A percentile compares a stretch with the other conserved stretches of the same genome.
Conservation (phyloP, 164 flowering plant species). For the Annona cherimola region DNA sequence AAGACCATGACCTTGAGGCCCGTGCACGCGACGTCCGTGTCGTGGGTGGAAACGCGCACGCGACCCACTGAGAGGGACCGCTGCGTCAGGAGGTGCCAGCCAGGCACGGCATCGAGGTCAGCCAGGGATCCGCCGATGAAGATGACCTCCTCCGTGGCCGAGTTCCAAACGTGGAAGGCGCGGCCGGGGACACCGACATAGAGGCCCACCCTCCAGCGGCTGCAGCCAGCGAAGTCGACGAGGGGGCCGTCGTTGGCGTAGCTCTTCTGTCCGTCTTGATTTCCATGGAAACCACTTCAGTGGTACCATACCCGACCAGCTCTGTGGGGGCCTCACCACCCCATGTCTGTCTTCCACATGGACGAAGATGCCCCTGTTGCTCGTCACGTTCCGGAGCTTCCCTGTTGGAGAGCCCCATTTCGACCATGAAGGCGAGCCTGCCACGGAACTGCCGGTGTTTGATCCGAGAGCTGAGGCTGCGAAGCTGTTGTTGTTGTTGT, state of each 20-base stretch:
- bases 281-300: too few species aligned
- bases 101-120: conserved; percentile 65
- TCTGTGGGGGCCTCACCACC: too few species aligned
- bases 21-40: conserved; percentile 62
- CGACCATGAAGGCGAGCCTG: too few species aligned
- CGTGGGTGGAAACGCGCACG: conserved; percentile 37
- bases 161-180: conserved; percentile 71
- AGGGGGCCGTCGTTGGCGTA: conserved; percentile 57
- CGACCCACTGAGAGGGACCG: conserved; percentile 53
- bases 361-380: too few species aligned
- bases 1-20: conserved; percentile 33
- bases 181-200: conserved; percentile 76
- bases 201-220: conserved; percentile 79
- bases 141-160: conserved; percentile 40
- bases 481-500: too few species aligned
- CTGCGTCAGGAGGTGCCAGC: conserved; percentile 74
- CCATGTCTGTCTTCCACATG: too few species aligned
- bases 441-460: too few species aligned
- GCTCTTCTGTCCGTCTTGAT: too few species aligned
- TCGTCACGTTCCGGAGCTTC: too few species aligned
- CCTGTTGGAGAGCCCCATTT: too few species aligned
- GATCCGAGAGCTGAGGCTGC: too few species aligned
- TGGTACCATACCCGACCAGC: too few species aligned
- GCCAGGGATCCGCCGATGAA: conserved; percentile 71
- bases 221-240: conserved; percentile 61